A percentile compares a stretch with the other conserved stretches of the same genome.
Evolutionary conservation across 2,329 filamentous ascomycete genomes (phyloP).

Genomic region (Escovopsis sp.): DNA sequence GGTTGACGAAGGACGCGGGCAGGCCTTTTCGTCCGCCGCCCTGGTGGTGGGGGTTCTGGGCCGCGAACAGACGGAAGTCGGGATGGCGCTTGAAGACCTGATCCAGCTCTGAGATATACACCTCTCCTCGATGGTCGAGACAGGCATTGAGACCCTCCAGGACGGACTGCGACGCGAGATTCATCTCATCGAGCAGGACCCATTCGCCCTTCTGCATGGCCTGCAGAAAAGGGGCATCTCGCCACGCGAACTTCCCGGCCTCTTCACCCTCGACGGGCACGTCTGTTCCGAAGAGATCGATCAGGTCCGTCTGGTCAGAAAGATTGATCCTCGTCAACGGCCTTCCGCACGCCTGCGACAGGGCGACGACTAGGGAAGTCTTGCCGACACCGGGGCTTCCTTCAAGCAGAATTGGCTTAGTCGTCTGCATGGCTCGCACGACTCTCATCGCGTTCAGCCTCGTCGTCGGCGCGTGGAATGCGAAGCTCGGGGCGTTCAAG

Average conservation of each 20-base stretch:
- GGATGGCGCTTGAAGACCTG: constrained; percentile 84
- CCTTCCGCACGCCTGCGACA: constrained; percentile 65
- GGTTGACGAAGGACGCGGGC: constrained; percentile 91
- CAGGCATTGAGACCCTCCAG: constrained; percentile 93
- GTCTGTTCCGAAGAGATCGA: constrained; percentile 94
- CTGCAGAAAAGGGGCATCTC: constrained; percentile 85
- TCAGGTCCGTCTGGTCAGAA: constrained; percentile 93
- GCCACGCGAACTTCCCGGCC: constrained; percentile 85
- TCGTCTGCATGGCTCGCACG: constrained; percentile 71
- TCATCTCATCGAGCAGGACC: constrained; percentile 98
- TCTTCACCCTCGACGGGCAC: constrained; percentile 87
- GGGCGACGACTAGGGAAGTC: constrained; percentile 76
- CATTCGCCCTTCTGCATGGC: constrained; percentile 96
- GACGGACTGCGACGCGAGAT: constrained; percentile 89
- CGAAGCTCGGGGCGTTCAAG: constrained; percentile 24
- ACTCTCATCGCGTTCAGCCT: constrained; percentile 82
- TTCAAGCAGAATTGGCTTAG: constrained; percentile 85
- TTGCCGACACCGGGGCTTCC: constrained; percentile 97
- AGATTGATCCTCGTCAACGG: constrained; percentile 88
- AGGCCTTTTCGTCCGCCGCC: constrained; percentile 90
- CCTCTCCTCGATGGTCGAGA: constrained; percentile 87
- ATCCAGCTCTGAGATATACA: constrained; percentile 89
- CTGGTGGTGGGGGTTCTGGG: constrained; percentile 95
- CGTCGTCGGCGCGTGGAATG: constrained; percentile 81
- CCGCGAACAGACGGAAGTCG: constrained; percentile 86